Percentiles rank a stretch among this genome's conserved stretches.
phyloP scores from a whole-genome alignment of 2,329 filamentous ascomycete genomes.

The Xylariaceae sp. region DNA sequence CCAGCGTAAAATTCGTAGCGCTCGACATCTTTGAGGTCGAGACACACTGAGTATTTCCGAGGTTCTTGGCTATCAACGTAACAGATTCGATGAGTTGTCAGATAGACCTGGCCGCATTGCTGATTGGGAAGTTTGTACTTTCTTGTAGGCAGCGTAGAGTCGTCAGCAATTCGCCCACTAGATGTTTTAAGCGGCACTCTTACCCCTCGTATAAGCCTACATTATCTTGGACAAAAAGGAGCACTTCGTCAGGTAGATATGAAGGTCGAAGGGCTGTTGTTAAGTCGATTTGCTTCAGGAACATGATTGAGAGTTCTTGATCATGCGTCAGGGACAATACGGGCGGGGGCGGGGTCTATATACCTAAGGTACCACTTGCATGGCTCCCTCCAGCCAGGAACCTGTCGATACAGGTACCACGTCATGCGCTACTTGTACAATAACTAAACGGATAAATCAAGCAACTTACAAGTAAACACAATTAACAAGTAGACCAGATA shows the following conservation, averaged over 20 bases:
- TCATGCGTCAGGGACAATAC: conserved; percentile 4
- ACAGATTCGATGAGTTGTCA: conserved; percentile 92
- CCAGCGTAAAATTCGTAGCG: conserved; percentile 87
- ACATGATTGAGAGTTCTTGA: conserved; percentile 56
- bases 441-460: too few relatives aligned
- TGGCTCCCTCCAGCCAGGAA: too few relatives aligned
- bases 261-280: conserved; percentile 93
- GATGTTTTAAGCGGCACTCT: conserved; percentile 29
- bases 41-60: conserved; percentile 73
- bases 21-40: conserved; percentile 89
- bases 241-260: conserved; percentile 85
- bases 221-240: conserved; percentile 95
- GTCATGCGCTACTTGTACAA: too few relatives aligned
- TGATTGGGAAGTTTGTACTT: conserved; percentile 94
- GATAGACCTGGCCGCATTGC: conserved; percentile 91
- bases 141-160: conserved; percentile 39
- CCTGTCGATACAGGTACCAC: too few relatives aligned
- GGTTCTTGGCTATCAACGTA: conserved; percentile 89
- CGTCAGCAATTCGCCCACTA: conserved; percentile 3
- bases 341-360: conserved; percentile 11
- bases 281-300: conserved; percentile 90
- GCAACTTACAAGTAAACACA: too few relatives aligned
- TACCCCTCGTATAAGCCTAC: conserved; percentile 97
- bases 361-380: conserved; percentile 6
- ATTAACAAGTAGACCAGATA: too few relatives aligned